A percentile compares a stretch with the other conserved stretches of the same genome.
Conservation (phyloP, 306 rosid genomes). For the Trichosanthes truncata region DNA sequence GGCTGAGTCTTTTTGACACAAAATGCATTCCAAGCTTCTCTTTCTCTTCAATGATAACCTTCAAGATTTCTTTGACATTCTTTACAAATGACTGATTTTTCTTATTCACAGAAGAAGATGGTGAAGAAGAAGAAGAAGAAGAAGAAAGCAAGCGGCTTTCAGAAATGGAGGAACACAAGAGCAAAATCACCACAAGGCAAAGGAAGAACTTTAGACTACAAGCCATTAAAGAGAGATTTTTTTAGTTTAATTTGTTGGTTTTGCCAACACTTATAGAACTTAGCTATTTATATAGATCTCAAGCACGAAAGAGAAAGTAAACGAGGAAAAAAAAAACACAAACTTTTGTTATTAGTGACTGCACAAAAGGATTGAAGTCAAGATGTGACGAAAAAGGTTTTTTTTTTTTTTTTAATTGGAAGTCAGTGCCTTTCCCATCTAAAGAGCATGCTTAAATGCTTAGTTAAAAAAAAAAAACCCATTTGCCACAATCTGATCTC, state of each 20-base stretch:
- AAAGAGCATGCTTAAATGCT: background rate
- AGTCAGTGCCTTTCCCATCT: background rate
- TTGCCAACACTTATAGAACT: background rate
- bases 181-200: background rate
- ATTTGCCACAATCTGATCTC: background rate
- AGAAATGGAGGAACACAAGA: background rate
- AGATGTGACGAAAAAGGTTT: background rate
- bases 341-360: background rate
- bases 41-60: background rate
- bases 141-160: background rate
- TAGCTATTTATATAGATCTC: background rate
- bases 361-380: background rate
- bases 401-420: background rate
- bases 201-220: background rate
- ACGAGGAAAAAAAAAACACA: background rate
- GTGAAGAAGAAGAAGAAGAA: background rate
- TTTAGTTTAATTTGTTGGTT: background rate
- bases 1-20: slow-evolving; percentile 5
- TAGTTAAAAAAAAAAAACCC: background rate
- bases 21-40: slow-evolving; percentile 6
- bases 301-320: background rate
- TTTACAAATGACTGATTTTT: background rate
- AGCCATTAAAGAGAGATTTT: background rate
- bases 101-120: background rate
- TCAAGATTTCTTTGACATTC: background rate